Evolutionary conservation across 164 flowering plant species (phyloP).

Genomic region (Tinospora cordifolia): DNA sequence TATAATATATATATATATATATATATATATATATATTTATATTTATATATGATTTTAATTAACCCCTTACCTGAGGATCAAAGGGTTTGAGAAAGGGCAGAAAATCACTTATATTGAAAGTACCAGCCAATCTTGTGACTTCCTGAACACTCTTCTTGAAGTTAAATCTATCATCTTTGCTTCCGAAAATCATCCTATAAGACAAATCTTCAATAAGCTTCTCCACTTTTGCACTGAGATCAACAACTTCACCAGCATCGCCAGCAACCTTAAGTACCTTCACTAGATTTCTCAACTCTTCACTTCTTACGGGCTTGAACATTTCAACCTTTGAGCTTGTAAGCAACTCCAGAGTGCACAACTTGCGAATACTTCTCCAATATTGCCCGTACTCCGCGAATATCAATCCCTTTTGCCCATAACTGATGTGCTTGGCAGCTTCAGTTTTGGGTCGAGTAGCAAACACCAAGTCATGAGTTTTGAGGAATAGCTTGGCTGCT

Average conservation of each 20-base stretch:
- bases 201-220: conserved; percentile 8
- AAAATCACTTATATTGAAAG: conserved; percentile 20
- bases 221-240: conserved; percentile 3
- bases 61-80: conserved; percentile 9
- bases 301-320: conserved; percentile 17
- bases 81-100: conserved; percentile 17
- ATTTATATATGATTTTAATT: background rate
- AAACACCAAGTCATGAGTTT: background rate
- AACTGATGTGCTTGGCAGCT: conserved; percentile 17
- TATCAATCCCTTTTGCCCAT: conserved; percentile 13
- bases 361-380: conserved; percentile 19
- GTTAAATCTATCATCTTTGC: conserved; percentile 8
- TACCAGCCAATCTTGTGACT: conserved; percentile 10
- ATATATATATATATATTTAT: too few species aligned
- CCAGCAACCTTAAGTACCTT: conserved; percentile 10
- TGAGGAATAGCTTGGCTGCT: background rate
- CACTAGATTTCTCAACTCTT: conserved; percentile 12
- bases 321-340: conserved; percentile 13
- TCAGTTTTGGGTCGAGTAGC: conserved; percentile 1
- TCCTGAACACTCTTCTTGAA: conserved; percentile 13
- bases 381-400: conserved; percentile 15
- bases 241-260: background rate
- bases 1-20: too few species aligned
- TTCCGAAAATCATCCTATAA: conserved; percentile 11
- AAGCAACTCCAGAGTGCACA: conserved; percentile 20